Evolutionary conservation across 1,139 yeast genomes (phyloP), one percentile per base, ranked within the genome.

Genomic region (Taphrina betulina): DNA sequence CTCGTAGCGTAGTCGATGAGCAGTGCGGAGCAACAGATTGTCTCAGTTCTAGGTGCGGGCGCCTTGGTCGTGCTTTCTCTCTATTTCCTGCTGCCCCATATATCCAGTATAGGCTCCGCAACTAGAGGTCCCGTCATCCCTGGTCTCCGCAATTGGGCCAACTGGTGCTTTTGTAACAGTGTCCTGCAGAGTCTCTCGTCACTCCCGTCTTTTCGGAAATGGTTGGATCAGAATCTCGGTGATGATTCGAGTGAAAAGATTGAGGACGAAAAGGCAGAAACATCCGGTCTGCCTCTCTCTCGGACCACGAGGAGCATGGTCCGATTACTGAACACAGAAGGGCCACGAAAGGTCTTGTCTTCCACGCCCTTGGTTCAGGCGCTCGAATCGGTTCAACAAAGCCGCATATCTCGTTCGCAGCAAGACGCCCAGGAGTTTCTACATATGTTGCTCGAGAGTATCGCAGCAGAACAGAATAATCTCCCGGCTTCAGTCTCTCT

Each of bases 391-490:
- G 22, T 50, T 17, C 54, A 50, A 20, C 14, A 31, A 16, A 42
- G 44, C 31, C 46, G 26, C 40, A 40, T 50, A n/a, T 50, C 54
- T n/a, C 45, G 54, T n/a, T 33, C 43, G 5, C 54, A 50, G 14
- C 54, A 50, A 17, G 54, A 50, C n/a, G 54, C 54, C 5, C 54
- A 50, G 19, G 54, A 50, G 37, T 50, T 50, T 23, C 54, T 50
- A 3, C 54, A 50, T 24, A 33, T 50, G 31, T 16, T 50, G 14
- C 54, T 50, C 16, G 54, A 50, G 23, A 38, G 46, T 16, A 41
- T 50, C 24, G 54, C 54, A 12, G 54, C 54, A 10, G 54, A 50
- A 17, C 46, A 40, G 33, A 50, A 50, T 23, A 16, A 16, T 4
- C 33, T 40, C 26, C 44, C 54, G 8, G 46, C 26, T 33, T 28